Base-by-base conservation (phyloP, 441 rosid species). In the Bruguiera hainesii region DNA sequence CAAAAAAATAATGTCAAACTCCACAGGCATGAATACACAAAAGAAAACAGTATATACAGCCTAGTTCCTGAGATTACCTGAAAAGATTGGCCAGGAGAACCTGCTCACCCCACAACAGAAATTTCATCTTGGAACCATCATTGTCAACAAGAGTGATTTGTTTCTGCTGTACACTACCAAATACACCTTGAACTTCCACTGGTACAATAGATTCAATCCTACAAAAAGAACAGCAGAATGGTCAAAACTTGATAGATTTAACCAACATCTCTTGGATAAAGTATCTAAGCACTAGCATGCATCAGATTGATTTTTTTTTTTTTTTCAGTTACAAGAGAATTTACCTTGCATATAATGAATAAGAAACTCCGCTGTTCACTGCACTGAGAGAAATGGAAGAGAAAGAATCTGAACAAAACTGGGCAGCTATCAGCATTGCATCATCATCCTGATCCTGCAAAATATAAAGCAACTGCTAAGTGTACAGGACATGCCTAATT, bases 31-130 rank as follows among this genome's bases (percentile, higher is more conserved):
- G 58, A 55, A 56, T 73, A 8, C 31, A 59, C 35, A 46, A 61
- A 66, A 64, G 20, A 42, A 21, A 68, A 18, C 8, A 48, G 63
- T 35, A 31, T 59, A 56, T 70, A 71, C 57, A 64, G 71, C 52
- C 69, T 56, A 73, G 25, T 60, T 35, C 66, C 69, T 70, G 75
- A 77, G 60, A 53, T 74, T 82, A 89, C 99, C 99, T 95, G 78
- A 92, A 76, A 66, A 92, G 88, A 78, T 90, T 89, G 72, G 93
- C 93, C 48, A 91, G 76, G 70, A 85, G 70, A 74, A 82, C 80
- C 70, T 91, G 98, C 73, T 94, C 97, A 53, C 91, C 97, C 99
- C 99, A 92, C 70, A 95, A 75, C 68, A 92, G 78, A 80, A 90
- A 92, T 35, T 88, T 85, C 56, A 87, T 63, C 77, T 68, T 85